These are phyloP conservation scores for Penicillium sp. DNA, from an alignment of 2,329 filamentous ascomycete species.

Conservation along the genomic window DNA sequence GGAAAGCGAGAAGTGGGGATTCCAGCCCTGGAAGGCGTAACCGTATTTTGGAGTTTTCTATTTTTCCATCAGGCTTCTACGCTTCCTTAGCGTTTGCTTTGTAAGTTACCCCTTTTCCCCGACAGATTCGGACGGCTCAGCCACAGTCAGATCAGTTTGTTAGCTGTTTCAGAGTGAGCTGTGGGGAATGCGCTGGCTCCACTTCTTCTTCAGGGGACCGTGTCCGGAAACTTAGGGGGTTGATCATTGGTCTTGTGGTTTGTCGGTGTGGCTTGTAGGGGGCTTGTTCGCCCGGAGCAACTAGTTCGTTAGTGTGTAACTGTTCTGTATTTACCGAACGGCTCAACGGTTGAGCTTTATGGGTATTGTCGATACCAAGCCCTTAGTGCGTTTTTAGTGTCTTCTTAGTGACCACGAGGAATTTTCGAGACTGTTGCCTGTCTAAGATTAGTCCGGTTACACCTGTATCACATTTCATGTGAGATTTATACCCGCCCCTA, in stretches of 20 bases:
- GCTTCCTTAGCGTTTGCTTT: not conserved
- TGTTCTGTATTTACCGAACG: not conserved
- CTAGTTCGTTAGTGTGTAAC: not conserved
- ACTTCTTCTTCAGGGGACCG: conserved; percentile 15
- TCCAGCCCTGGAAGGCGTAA: not conserved
- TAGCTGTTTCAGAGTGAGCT: conserved; percentile 25
- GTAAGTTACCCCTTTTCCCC: conserved; percentile 1
- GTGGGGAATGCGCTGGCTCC: conserved; percentile 18
- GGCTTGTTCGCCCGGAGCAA: not conserved
- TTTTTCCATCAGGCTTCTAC: not conserved
- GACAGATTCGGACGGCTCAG: conserved; percentile 12
- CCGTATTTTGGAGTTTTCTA: not conserved
- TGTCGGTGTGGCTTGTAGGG: conserved; percentile 3
- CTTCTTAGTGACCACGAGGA: not conserved
- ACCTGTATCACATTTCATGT: not conserved
- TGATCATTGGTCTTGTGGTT: conserved; percentile 7
- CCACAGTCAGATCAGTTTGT: conserved; percentile 19
- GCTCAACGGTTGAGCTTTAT: not conserved
- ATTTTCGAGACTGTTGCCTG: conserved; percentile 2
- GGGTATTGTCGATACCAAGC: not conserved
- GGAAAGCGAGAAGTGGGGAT: not conserved
- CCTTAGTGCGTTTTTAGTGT: not conserved
- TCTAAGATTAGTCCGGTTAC: not conserved
- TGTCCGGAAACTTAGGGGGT: conserved; percentile 2
- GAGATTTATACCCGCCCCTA: too few species aligned